These are phyloP conservation scores for Cercospora sesami DNA, from an alignment of 2,329 filamentous ascomycete genomes.

Conservation along the genomic window DNA sequence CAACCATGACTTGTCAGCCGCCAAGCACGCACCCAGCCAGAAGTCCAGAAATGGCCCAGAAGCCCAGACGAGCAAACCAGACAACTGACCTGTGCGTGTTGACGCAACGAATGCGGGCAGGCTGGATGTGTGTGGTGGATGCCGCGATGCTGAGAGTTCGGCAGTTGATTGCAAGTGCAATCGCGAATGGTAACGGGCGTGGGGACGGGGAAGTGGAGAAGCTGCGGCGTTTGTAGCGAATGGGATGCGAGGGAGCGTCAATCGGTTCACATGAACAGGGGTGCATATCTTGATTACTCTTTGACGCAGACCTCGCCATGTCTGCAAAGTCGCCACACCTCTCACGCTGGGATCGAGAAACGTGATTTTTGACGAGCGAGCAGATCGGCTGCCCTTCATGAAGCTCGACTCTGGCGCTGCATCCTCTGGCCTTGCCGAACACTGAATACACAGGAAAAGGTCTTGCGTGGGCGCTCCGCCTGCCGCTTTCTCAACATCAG, in stretches of 20 bases:
- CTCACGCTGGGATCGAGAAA: no score
- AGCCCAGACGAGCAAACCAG: not conserved
- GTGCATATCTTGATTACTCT: no score
- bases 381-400: no score
- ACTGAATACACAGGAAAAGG: no score
- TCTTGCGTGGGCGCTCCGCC: no score
- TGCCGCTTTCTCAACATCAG: no score
- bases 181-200: not conserved
- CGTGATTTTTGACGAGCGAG: no score
- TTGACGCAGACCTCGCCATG: no score
- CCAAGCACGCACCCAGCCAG: not conserved
- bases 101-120: not conserved
- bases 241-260: not conserved
- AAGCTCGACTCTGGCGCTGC: no score
- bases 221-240: not conserved
- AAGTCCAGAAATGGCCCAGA: not conserved
- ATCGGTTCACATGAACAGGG: no score
- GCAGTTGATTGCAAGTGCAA: not conserved
- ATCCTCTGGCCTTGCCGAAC: no score
- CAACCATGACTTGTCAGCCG: not conserved
- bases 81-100: not conserved
- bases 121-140: not conserved
- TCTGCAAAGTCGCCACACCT: no score
- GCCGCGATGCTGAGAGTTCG: not conserved
- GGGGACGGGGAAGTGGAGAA: not conserved